Percentiles rank a stretch among this genome's conserved stretches.
Conservation (phyloP, 768 basidiomycete species). For the Tulasnella sp. region DNA sequence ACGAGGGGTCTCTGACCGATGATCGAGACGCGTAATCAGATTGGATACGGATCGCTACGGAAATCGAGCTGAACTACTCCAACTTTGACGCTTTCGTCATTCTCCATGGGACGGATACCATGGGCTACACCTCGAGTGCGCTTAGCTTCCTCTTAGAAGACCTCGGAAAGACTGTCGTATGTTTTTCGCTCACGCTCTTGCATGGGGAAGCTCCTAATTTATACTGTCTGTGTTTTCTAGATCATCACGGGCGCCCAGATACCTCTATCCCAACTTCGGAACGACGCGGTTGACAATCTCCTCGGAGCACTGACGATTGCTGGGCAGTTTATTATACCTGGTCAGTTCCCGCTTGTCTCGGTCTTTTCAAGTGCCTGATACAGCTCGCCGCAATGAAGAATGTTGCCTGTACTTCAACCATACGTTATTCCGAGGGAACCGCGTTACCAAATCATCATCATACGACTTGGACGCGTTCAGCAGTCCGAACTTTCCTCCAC, state of each 20-base stretch:
- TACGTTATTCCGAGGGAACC: conserved; percentile 72
- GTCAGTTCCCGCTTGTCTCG: conserved; percentile 27
- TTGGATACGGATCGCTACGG: conserved; percentile 82
- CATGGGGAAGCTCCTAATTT: not conserved
- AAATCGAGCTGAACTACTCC: conserved; percentile 85
- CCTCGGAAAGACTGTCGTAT: conserved; percentile 80
- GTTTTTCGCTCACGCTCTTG: conserved; percentile 14
- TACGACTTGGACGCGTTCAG: conserved; percentile 74
- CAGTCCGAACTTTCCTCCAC: conserved; percentile 72
- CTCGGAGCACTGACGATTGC: conserved; percentile 83
- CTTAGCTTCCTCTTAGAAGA: conserved; percentile 76
- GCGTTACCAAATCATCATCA: conserved; percentile 72
- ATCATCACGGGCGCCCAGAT: conserved; percentile 92
- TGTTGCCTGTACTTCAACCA: conserved; percentile 87
- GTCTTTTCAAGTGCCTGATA: not conserved
- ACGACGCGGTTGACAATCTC: conserved; percentile 88
- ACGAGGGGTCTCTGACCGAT: not conserved
- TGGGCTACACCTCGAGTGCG: conserved; percentile 31
- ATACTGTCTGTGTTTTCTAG: conserved; percentile 27
- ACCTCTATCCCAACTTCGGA: conserved; percentile 79
- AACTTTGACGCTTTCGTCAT: conserved; percentile 84
- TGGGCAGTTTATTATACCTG: conserved; percentile 85
- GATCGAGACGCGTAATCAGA: conserved; percentile 33
- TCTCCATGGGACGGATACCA: conserved; percentile 52
- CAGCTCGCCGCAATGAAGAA: conserved; percentile 35